Conservation (phyloP, 2,329 filamentous ascomycete species). For the Alternaria tenuissima region DNA sequence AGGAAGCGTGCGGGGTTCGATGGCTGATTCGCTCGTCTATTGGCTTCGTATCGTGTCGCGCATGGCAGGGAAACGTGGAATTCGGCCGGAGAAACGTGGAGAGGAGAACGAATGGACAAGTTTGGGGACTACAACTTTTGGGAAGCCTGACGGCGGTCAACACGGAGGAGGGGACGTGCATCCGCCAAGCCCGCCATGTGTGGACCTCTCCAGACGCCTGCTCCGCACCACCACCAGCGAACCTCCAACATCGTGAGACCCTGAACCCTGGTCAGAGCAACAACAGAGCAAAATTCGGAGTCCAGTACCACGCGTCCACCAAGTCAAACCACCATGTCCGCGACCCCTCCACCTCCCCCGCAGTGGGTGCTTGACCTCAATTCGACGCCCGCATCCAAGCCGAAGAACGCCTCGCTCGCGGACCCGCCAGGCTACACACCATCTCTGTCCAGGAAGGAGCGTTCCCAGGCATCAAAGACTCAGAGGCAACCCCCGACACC, state of each 20-base stretch:
- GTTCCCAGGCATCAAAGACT: conserved; percentile 47
- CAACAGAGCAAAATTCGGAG: neutral
- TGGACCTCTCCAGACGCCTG: conserved; percentile 12
- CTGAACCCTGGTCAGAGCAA: neutral
- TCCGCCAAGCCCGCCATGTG: conserved; percentile 27
- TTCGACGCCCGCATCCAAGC: conserved; percentile 70
- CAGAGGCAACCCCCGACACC: conserved; percentile 73
- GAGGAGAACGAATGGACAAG: conserved; percentile 7
- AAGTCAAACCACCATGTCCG: conserved; percentile 25
- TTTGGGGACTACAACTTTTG: conserved; percentile 24
- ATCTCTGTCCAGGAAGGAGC: conserved; percentile 51
- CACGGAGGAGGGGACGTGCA: conserved; percentile 38
- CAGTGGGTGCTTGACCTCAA: conserved; percentile 86
- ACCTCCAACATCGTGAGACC: conserved; percentile 1
- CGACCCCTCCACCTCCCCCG: conserved; percentile 62
- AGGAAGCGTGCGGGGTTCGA: conserved; percentile 18
- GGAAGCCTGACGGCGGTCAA: conserved; percentile 26
- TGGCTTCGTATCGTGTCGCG: conserved; percentile 20
- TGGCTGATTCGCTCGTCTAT: conserved; percentile 22
- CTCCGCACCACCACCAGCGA: conserved; percentile 12
- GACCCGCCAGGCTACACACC: conserved; percentile 87
- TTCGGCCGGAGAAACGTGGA: neutral
- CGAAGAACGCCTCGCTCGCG: conserved; percentile 73
- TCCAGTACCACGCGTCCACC: neutral
- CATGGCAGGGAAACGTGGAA: conserved; percentile 24